A percentile compares a stretch with the other conserved stretches of the same genome.
Conservation (phyloP, 768 basidiomycete species). For the Kwoniella heveanensis region DNA sequence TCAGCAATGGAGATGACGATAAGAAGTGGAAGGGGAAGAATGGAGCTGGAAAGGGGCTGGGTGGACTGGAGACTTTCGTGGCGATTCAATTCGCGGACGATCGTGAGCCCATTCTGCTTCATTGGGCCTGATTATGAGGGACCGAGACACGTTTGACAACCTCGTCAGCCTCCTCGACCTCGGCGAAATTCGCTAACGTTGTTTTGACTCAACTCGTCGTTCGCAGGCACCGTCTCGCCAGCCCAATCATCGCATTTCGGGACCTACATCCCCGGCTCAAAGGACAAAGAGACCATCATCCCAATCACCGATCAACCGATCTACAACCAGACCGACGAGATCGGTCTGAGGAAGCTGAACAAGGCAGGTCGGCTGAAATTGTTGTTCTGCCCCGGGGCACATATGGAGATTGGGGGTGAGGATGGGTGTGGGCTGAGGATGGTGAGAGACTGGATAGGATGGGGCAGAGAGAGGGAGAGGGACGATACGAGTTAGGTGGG, state of each 20-base stretch:
- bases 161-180: too few species aligned
- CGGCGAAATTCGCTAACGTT: too few species aligned
- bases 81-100: constrained; percentile 53
- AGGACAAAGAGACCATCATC: constrained; percentile 37
- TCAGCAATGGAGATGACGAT: constrained; percentile 12
- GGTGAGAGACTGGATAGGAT: constrained; percentile 47
- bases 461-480: constrained; percentile 1
- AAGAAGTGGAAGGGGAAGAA: constrained; percentile 14
- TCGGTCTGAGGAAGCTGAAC: constrained; percentile 43
- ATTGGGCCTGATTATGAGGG: background rate
- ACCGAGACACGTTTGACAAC: too few species aligned
- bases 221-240: constrained; percentile 50
- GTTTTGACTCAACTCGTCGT: too few species aligned
- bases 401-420: constrained; percentile 52
- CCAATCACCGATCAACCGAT: constrained; percentile 33
- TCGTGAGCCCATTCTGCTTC: constrained; percentile 35
- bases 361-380: constrained; percentile 31
- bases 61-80: constrained; percentile 39
- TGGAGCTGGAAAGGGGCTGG: constrained; percentile 30
- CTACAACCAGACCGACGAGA: constrained; percentile 46
- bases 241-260: constrained; percentile 53
- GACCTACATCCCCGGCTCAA: constrained; percentile 34
- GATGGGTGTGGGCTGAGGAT: constrained; percentile 45
- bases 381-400: constrained; percentile 50
- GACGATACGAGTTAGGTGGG: too few species aligned